A percentile compares a stretch with the other conserved stretches of the same genome.
Evolutionary conservation across 306 rosid genomes (phyloP).

Genomic region (Fagus sylvatica): DNA sequence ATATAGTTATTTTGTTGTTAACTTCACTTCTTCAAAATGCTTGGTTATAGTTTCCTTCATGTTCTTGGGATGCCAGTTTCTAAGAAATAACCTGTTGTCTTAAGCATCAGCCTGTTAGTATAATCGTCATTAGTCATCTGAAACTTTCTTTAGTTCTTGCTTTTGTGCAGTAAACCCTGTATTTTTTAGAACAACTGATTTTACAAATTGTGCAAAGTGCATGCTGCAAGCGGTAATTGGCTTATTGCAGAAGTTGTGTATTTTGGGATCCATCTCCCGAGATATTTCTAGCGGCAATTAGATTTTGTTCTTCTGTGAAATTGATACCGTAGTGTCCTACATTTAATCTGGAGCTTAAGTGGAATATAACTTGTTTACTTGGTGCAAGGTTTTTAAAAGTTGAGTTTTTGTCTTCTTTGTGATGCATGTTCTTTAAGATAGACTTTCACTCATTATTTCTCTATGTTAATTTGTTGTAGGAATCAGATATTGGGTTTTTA

Average conservation of each 20-base stretch:
- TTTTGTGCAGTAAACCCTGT: background rate
- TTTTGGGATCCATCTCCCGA: background rate
- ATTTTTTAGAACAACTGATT: too few species aligned
- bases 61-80: too few species aligned
- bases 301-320: background rate
- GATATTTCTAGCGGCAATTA: background rate
- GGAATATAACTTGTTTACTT: constrained; percentile 8
- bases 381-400: background rate
- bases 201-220: background rate
- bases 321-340: background rate
- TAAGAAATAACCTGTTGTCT: background rate
- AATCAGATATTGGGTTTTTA: constrained; percentile 35
- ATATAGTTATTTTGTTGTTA: too few species aligned
- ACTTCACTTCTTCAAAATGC: too few species aligned
- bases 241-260: too few species aligned
- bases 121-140: background rate
- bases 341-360: background rate
- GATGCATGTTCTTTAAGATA: background rate
- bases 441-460: constrained; percentile 1
- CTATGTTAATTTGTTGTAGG: constrained; percentile 34
- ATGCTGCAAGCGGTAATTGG: background rate
- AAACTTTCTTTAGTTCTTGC: background rate
- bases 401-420: background rate
- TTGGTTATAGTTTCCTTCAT: too few species aligned
- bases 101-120: background rate